Percentiles rank a stretch among this genome's conserved stretches.
These are phyloP conservation scores for Coemansia sp. DNA, from an alignment of 192 early-diverging fungal genomes.

Conservation along the genomic window DNA sequence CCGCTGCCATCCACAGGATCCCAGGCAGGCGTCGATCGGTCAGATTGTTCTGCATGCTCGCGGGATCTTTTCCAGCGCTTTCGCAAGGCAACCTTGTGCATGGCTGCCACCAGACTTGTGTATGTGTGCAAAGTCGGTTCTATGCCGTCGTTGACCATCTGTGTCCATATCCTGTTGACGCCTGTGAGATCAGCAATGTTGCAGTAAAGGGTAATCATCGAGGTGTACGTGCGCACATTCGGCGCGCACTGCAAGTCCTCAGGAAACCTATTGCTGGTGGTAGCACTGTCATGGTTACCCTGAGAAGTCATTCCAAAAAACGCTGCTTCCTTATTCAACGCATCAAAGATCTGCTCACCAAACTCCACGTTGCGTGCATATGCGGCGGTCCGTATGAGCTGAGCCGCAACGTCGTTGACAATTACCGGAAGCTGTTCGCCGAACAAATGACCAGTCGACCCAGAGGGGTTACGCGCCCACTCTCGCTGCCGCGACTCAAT, in stretches of 20 bases:
- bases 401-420: slow-evolving; percentile 44
- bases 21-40: neutral
- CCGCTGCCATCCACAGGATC: neutral
- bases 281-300: neutral
- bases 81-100: slow-evolving; percentile 44
- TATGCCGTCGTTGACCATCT: slow-evolving; percentile 31
- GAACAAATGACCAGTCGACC: neutral
- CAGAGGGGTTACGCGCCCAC: slow-evolving; percentile 17
- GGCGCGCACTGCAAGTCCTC: slow-evolving; percentile 41
- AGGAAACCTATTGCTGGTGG: slow-evolving; percentile 13
- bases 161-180: slow-evolving; percentile 28
- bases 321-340: slow-evolving; percentile 19
- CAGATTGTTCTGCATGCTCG: slow-evolving; percentile 7
- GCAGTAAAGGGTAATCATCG: slow-evolving; percentile 45
- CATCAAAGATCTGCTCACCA: slow-evolving; percentile 43
- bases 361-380: slow-evolving; percentile 37
- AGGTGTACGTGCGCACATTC: slow-evolving; percentile 46
- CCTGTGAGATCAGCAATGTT: slow-evolving; percentile 25
- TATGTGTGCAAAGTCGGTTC: slow-evolving; percentile 45
- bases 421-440: slow-evolving; percentile 31
- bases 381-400: slow-evolving; percentile 42
- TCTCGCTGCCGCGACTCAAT: slow-evolving; percentile 17
- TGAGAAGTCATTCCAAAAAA: slow-evolving; percentile 21
- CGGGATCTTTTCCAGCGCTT: slow-evolving; percentile 28
- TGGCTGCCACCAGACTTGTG: slow-evolving; percentile 32